These are phyloP conservation scores for Casuarina equisetifolia DNA, from an alignment of 306 rosid genomes.

Conservation along the genomic window DNA sequence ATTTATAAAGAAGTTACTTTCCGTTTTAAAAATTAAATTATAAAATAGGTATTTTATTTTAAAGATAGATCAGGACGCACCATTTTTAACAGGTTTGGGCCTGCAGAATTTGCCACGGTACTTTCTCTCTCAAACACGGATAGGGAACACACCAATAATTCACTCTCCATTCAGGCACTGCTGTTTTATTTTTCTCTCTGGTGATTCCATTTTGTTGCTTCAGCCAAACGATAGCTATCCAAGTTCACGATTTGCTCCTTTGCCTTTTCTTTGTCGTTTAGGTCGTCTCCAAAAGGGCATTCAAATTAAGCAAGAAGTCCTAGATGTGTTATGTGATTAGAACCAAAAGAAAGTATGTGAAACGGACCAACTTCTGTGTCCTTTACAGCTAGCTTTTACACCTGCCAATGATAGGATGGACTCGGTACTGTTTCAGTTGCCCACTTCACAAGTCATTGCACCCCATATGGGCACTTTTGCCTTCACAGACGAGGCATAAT, in stretches of 20 bases:
- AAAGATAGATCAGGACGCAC: no score
- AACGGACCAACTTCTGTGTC: background rate
- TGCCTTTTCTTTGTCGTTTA: conserved; percentile 49
- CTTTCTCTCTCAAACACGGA: no score
- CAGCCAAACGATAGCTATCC: conserved; percentile 31
- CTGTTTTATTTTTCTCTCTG: no score
- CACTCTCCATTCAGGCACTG: no score
- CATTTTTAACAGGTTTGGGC: no score
- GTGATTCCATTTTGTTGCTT: conserved; percentile 17
- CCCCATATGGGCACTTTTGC: conserved; percentile 26
- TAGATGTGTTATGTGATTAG: conserved; percentile 24
- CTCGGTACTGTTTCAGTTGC: conserved; percentile 15
- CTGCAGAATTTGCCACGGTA: no score
- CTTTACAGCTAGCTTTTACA: conserved; percentile 28
- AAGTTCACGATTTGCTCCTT: conserved; percentile 22
- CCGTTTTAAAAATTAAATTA: no score
- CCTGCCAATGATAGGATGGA: conserved; percentile 10
- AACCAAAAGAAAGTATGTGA: conserved; percentile 18
- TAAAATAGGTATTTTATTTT: no score
- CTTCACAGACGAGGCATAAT: conserved; percentile 29
- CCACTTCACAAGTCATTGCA: conserved; percentile 27
- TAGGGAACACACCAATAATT: no score
- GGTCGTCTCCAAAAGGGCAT: conserved; percentile 30
- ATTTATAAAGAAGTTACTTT: no score
- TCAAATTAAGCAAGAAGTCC: conserved; percentile 40